These are phyloP conservation scores for Cladosporium phlei DNA, from an alignment of 2,329 filamentous ascomycete species.

Conservation along the genomic window DNA sequence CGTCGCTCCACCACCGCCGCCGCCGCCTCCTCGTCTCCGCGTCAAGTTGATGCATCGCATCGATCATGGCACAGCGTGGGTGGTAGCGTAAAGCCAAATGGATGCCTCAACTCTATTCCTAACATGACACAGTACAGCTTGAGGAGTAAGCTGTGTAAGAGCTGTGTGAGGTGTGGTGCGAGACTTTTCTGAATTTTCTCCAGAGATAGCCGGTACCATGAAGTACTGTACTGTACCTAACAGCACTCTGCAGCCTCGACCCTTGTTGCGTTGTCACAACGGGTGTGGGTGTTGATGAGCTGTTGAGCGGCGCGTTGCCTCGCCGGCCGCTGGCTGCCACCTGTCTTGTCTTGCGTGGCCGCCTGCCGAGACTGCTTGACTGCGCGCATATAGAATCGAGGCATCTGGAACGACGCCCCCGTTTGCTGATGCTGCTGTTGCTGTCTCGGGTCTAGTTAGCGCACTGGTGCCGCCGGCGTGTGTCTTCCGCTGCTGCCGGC, in stretches of 20 bases:
- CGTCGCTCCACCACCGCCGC: too few relatives aligned
- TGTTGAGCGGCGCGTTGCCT: neutral
- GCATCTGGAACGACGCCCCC: conserved; percentile 12
- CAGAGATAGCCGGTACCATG: too few relatives aligned
- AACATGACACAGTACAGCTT: too few relatives aligned
- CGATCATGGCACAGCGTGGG: conserved; percentile 4
- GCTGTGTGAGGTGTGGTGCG: conserved; percentile 4
- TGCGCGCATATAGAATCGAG: too few relatives aligned
- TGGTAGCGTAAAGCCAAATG: too few relatives aligned
- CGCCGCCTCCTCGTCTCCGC: too few relatives aligned
- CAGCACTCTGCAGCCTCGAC: neutral
- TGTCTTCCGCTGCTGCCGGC: neutral
- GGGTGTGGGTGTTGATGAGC: too few relatives aligned
- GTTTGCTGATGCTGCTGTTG: conserved; percentile 5
- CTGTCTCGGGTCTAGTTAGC: conserved; percentile 5
- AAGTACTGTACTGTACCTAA: too few relatives aligned
- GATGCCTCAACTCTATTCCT: conserved; percentile 14
- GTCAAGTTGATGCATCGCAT: conserved; percentile 2
- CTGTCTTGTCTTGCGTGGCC: conserved; percentile 7
- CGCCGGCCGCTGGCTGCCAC: conserved; percentile 3
- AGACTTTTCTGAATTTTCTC: conserved; percentile 4
- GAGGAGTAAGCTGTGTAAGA: too few relatives aligned
- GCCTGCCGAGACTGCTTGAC: neutral
- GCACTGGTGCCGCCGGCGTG: conserved; percentile 3
- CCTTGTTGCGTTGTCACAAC: conserved; percentile 3